Conservation (phyloP, 179 eudicot genomes). For the Silene coronaria region DNA sequence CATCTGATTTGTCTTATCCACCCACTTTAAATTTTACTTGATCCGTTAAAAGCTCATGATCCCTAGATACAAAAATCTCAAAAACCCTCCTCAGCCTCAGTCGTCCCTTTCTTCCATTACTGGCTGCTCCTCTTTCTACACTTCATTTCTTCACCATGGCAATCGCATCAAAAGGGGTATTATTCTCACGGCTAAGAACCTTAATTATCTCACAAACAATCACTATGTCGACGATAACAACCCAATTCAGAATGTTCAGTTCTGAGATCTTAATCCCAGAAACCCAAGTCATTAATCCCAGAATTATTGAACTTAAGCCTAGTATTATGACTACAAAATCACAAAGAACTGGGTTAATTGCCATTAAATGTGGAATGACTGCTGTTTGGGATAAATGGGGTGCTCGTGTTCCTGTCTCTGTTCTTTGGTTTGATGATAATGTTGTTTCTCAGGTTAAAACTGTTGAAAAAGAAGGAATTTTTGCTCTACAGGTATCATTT, state of each 20-base stretch:
- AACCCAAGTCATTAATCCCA: conserved; percentile 18
- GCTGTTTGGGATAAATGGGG: conserved; percentile 99
- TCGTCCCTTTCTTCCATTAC: background rate
- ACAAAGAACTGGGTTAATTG: conserved; percentile 71
- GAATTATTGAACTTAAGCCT: conserved; percentile 52
- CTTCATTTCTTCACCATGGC: conserved; percentile 27
- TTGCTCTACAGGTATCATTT: conserved; percentile 66
- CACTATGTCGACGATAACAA: conserved; percentile 7
- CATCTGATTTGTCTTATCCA: too few relatives aligned
- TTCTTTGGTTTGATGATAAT: conserved; percentile 86
- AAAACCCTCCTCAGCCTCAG: conserved; percentile 12
- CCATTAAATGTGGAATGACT: conserved; percentile 90
- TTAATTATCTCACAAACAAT: conserved; percentile 21
- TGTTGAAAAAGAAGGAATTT: conserved; percentile 75
- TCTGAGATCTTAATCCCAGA: conserved; percentile 24
- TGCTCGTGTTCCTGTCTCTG: conserved; percentile 58
- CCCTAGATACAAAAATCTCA: conserved; percentile 18
- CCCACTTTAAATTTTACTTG: too few relatives aligned
- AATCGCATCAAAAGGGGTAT: conserved; percentile 46
- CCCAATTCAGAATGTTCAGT: conserved; percentile 33
- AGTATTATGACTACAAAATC: conserved; percentile 61
- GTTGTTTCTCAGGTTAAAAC: conserved; percentile 87
- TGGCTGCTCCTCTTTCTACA: background rate
- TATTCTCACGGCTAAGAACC: conserved; percentile 36
- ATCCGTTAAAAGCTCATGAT: too few relatives aligned